phyloP scores from a whole-genome alignment of 805 yeast species.

The Saturnispora dispora region DNA sequence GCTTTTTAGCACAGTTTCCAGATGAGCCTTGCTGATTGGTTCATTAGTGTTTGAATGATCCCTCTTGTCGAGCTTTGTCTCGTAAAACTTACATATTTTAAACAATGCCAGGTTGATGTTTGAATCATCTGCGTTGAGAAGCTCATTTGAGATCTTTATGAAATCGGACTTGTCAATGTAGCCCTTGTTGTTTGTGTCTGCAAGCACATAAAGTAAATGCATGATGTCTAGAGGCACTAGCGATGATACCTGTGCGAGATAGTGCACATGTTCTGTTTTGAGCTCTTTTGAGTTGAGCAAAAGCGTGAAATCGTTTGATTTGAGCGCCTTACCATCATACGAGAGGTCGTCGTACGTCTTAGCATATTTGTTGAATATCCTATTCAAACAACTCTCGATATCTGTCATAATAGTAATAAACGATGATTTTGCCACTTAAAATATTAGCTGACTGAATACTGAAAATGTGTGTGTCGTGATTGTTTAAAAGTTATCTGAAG shows the following conservation, averaged over 20 bases:
- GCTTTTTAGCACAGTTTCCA: conserved; percentile 6
- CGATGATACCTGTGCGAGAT: conserved; percentile 20
- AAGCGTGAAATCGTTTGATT: conserved; percentile 33
- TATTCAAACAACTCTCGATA: not conserved
- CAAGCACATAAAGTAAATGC: conserved; percentile 68
- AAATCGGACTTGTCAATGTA: conserved; percentile 50
- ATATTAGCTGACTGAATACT: not conserved
- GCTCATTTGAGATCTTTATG: conserved; percentile 53
- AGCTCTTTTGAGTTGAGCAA: conserved; percentile 36
- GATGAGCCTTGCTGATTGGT: conserved; percentile 3
- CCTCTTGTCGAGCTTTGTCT: conserved; percentile 13
- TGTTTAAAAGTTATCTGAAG: not conserved
- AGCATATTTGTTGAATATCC: conserved; percentile 36
- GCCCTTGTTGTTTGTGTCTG: conserved; percentile 68
- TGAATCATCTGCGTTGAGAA: conserved; percentile 36
- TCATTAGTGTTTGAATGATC: not conserved
- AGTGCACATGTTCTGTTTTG: conserved; percentile 8
- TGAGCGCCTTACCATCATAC: not conserved
- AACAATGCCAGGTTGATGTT: conserved; percentile 42
- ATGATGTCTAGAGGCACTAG: conserved; percentile 46
- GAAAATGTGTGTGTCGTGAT: not conserved
- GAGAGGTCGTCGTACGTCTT: conserved; percentile 10
- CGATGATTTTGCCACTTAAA: not conserved
- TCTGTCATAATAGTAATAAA: not conserved
- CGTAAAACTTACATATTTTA: conserved; percentile 44